These are phyloP conservation scores for Juncus inflexus DNA, from an alignment of 176 grass and related monocot species.

Conservation along the genomic window DNA sequence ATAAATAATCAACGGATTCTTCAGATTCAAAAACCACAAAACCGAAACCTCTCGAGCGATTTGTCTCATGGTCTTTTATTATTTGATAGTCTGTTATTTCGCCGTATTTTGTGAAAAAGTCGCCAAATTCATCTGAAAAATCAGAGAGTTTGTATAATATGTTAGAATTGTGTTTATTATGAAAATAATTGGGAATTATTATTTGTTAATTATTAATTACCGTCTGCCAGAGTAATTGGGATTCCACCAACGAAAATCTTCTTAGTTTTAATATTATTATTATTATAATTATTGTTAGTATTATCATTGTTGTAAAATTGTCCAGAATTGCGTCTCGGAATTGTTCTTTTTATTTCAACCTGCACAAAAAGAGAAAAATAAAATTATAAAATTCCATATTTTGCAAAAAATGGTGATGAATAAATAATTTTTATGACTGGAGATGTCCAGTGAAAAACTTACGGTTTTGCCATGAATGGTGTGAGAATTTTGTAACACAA, in stretches of 20 bases:
- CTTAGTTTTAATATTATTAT: conserved; percentile 69
- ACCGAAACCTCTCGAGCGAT: conserved; percentile 82
- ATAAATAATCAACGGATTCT: conserved; percentile 75
- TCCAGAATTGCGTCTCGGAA: conserved; percentile 60
- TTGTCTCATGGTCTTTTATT: conserved; percentile 76
- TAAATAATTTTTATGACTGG: background rate
- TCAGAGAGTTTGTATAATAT: background rate
- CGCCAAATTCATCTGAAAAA: conserved; percentile 69
- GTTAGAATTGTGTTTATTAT: too few species aligned
- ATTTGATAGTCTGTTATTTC: conserved; percentile 81
- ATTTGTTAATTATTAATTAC: conserved; percentile 37
- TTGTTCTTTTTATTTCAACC: conserved; percentile 98
- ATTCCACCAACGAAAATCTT: conserved; percentile 96
- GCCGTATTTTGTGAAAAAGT: conserved; percentile 72
- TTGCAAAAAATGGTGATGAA: background rate
- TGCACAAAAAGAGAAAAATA: conserved; percentile 27
- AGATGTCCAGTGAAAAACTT: conserved; percentile 30
- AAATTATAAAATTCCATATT: background rate
- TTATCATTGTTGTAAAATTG: conserved; percentile 29
- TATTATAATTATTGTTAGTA: too few species aligned
- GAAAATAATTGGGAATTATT: too few species aligned
- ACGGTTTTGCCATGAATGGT: conserved; percentile 80
- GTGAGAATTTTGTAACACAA: conserved; percentile 74
- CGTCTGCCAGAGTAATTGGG: conserved; percentile 59
- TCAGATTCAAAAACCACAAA: conserved; percentile 95